Base-by-base conservation (phyloP, 2,329 filamentous ascomycete species). In the Trichoderma afroharzianum region DNA sequence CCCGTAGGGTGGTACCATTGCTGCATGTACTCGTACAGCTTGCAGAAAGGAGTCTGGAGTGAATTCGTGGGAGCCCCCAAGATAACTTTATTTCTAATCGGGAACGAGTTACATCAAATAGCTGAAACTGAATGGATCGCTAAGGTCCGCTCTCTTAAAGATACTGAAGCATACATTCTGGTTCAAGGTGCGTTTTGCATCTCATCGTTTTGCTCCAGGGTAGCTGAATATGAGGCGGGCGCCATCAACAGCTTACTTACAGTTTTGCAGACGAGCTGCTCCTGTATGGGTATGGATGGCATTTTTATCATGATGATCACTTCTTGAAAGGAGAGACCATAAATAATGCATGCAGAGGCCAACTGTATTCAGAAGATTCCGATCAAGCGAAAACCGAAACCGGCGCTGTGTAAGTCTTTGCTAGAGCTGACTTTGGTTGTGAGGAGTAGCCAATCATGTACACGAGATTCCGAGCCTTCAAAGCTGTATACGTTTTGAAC, bases 1-100 rank as follows among this genome's bases (percentile, higher is more conserved):
- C 14, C n/a, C 28, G 28, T 50, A 15, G 26, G 15, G 0, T 32
- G 0, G 2, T 21, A 33, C 28, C 1, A n/a, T 1, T 59, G 8
- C 28, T 59, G 11, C 43, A 50, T 21, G n/a, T 12, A n/a, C n/a
- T n/a, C n/a, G n/a, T n/a, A 50, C 11, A 50, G 43, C 43, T 1
- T 9, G 4, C 2, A 3, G 7, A 50, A 47, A 11, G 43, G 43
- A 9, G 15, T n/a, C 15, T 43, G 1, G 15, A 43, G 15, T 9
- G 9, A 8, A 3, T 21, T 50, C 47, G 9, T 21, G n/a, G 4
- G 5, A 50, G 9, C 24, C 1, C 47, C 11, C 6, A 53, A 53
- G 21, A 0, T 7, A 24, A 21, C 2, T 11, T 14, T 4, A 0
- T 6, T 12, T 53, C 3, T 53, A 3, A 21, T 24, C 5, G 4